Percentiles rank a stretch among this genome's conserved stretches.
These are phyloP conservation scores for Fusarium piperis DNA, from an alignment of 2,329 filamentous ascomycete species.

Conservation along the genomic window DNA sequence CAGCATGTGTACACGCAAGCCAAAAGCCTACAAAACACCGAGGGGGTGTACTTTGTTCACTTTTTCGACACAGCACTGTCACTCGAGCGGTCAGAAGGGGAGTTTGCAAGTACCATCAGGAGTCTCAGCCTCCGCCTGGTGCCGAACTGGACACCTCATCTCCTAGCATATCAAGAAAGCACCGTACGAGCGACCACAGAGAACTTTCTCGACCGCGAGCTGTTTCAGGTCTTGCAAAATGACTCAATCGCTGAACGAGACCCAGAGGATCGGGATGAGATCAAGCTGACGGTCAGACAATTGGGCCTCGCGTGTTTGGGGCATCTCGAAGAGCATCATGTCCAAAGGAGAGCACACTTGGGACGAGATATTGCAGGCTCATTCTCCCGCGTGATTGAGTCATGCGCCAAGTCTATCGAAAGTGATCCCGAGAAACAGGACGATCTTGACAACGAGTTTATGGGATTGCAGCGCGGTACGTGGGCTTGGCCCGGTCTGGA, in stretches of 20 bases:
- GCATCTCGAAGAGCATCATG: conserved; percentile 59
- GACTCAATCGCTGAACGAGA: conserved; percentile 44
- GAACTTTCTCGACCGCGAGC: conserved; percentile 53
- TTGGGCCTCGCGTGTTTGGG: conserved; percentile 58
- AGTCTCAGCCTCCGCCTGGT: conserved; percentile 39
- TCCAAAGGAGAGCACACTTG: conserved; percentile 54
- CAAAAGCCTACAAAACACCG: conserved; percentile 55
- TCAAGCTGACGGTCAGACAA: conserved; percentile 43
- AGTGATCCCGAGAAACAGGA: conserved; percentile 44
- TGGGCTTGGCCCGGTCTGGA: not conserved
- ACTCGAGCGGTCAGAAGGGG: conserved; percentile 43
- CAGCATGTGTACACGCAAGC: conserved; percentile 57
- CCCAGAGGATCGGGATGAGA: conserved; percentile 36
- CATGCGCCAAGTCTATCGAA: conserved; percentile 55
- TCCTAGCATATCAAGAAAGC: conserved; percentile 59
- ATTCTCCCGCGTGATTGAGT: conserved; percentile 55
- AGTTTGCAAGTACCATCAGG: conserved; percentile 32
- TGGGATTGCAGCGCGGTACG: conserved; percentile 42
- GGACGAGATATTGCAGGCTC: conserved; percentile 53
- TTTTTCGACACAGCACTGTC: conserved; percentile 50
- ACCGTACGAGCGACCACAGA: conserved; percentile 55
- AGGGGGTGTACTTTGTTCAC: conserved; percentile 60
- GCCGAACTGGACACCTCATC: conserved; percentile 61
- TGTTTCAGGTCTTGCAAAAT: conserved; percentile 51
- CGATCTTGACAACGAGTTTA: conserved; percentile 45